Base-by-base conservation (phyloP, 495 filamentous ascomycete species). In the Pyrenopolyporus hunteri region DNA sequence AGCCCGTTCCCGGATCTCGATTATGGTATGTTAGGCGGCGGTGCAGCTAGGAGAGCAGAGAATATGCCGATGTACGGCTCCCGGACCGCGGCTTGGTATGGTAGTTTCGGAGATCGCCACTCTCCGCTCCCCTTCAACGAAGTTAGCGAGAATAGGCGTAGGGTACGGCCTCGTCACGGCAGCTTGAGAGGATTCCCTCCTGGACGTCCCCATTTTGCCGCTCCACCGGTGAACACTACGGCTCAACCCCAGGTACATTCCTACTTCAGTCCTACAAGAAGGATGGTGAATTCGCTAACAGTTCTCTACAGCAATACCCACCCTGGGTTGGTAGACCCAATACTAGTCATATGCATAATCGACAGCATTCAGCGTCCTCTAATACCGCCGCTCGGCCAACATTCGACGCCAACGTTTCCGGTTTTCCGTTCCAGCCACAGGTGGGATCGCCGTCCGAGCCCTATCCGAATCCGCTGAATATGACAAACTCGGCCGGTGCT, bases 121-220 rank as follows among this genome's bases (percentile, higher is more conserved):
- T 76, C 76, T 16, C 76, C 77, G 26, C 46, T 57, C n/a, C 57
- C 63, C 10, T 66, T 66, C n/a, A 65, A 55, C 9, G 78, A 80
- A 32, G 37, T 57, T 3, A 39, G 61, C 11, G 76, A 79, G 17
- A 63, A 50, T 37, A 65, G 73, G 11, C 70, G 78, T 33, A 70
- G 77, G 14, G 69, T 70, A n/a, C 72, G 76, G 16, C 44, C 73
- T 28, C 72, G 76, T 1, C 75, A 72, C 32, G 64, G 69, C 39
- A 73, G 62, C 57, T 60, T 71, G 4, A 64, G 67, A 53, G 57
- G 55, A 35, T 52, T 58, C 13, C 36, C 58, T 9, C 35, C 42
- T 9, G 48, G 47, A 44, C 49, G 51, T 14, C 39, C 44, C 5
- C 53, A 65, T 56, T 59, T 37, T 26, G 6, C 33, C 17, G 23